Percentiles rank a stretch among this genome's conserved stretches.
Conservation (phyloP, 2,329 filamentous ascomycete species). For the Dendrostoma leiphaemia region DNA sequence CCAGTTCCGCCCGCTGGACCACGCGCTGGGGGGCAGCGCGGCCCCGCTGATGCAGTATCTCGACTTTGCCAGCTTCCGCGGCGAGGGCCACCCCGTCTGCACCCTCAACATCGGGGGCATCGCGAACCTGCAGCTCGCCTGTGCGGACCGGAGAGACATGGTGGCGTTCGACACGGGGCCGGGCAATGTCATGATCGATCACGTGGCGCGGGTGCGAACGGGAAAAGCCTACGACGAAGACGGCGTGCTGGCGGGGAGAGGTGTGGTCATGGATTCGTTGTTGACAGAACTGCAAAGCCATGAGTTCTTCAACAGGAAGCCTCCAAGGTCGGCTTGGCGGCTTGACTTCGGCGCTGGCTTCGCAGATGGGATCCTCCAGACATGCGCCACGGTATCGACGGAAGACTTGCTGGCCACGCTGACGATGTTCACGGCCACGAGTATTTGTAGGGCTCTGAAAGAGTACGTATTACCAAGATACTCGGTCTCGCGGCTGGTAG, state of each 20-base stretch:
- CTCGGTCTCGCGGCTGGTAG: conserved; percentile 21
- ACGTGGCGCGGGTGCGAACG: conserved; percentile 26
- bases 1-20: conserved; percentile 29
- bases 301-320: conserved; percentile 26
- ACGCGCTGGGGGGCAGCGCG: conserved; percentile 27
- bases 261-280: conserved; percentile 21
- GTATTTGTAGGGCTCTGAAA: conserved; percentile 16
- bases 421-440: not conserved
- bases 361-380: not conserved
- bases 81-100: conserved; percentile 23
- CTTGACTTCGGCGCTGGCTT: not conserved
- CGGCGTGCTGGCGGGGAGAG: conserved; percentile 26
- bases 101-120: conserved; percentile 32
- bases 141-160: conserved; percentile 28
- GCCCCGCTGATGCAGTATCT: conserved; percentile 32
- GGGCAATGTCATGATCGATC: conserved; percentile 31
- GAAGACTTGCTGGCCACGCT: not conserved
- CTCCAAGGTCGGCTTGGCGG: conserved; percentile 11
- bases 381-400: not conserved
- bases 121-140: conserved; percentile 29
- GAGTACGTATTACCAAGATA: conserved; percentile 26
- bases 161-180: conserved; percentile 31
- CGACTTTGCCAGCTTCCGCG: conserved; percentile 29
- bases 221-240: conserved; percentile 26
- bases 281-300: conserved; percentile 23